Base-by-base conservation (phyloP, 106 monocot genomes). In the Ottelia alismoides region DNA sequence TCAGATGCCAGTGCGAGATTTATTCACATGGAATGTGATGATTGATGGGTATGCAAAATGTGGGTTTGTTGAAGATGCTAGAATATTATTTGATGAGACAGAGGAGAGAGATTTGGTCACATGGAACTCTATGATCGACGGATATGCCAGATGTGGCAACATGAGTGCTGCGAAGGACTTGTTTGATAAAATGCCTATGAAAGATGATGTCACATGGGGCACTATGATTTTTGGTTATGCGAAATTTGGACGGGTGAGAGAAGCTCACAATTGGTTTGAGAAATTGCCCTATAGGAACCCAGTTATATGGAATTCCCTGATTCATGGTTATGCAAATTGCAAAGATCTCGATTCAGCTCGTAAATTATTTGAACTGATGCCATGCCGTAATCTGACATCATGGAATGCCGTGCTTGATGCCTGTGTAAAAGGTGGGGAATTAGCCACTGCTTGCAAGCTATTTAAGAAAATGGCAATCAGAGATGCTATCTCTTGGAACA, bases 351-450 rank as follows among this genome's bases (percentile, higher is more conserved):
- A 52, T 3, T 19, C 14, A 25, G 80, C 80, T 2, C 51, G 55
- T 18, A 26, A 26, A 26, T 12, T 65, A 0, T 76, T 76, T 47
- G 65, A 52, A 30, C 54, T 56, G 30, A 76, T 70, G 76, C 76
- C 76, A 0, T 50, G 29, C 22, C 53, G 65, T 22, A 65, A 55
- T 2, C 47, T 61, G 21, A 59, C 70, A 32, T 60, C 70, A 40
- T 76, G 76, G 76, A 76, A 76, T 45, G 76, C 60, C 5, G 70
- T 78, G 68, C 63, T 78, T 20, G 72, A 63, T 57, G 74, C 62
- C 16, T 74, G 70, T 16, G 18, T 45, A 2, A 48, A 40, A 29
- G 23, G 20, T 43, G 75, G 75, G 5, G 43, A 59, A 19, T 14
- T 59, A 0, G 46, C 22, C 12, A 11, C 30, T 10, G 75, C 80